A percentile compares a stretch with the other conserved stretches of the same genome.
phyloP scores from a whole-genome alignment of 2,329 filamentous ascomycete species.

The Talaromyces amestolkiae region DNA sequence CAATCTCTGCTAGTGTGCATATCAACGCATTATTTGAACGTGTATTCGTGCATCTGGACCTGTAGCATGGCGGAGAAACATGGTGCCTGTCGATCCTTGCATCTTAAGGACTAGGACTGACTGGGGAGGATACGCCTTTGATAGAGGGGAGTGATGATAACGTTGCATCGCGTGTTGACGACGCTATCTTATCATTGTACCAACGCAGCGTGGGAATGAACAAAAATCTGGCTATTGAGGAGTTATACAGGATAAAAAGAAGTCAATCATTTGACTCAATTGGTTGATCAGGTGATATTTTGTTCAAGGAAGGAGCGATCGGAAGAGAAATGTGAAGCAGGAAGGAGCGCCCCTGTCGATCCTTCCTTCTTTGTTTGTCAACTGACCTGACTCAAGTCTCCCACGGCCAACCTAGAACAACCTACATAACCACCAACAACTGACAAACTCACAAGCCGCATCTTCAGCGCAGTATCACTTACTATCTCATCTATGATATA shows the following conservation, averaged over 20 bases:
- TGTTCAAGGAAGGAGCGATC: not conserved
- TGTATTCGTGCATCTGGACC: not conserved
- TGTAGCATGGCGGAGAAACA: not conserved
- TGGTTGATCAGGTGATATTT: not conserved
- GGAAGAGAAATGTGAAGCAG: not conserved
- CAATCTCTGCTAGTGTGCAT: not conserved
- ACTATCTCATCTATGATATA: not conserved
- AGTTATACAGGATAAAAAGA: not conserved
- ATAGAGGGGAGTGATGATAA: constrained; percentile 5
- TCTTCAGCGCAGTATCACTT: not conserved
- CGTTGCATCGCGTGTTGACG: constrained; percentile 14
- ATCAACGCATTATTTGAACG: not conserved
- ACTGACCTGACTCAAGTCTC: not conserved
- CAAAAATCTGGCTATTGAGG: not conserved
- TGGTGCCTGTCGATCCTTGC: constrained; percentile 20
- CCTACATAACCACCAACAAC: not conserved
- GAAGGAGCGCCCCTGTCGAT: not conserved
- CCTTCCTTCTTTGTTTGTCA: not conserved
- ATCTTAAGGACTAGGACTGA: constrained; percentile 15
- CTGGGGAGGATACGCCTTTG: constrained; percentile 8
- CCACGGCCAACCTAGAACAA: not conserved
- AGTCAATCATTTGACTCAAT: not conserved
- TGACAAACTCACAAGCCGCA: not conserved
- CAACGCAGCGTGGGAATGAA: not conserved
- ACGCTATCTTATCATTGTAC: not conserved